Percentiles rank a stretch among this genome's conserved stretches.
These are phyloP conservation scores for Lipomyces yamadae DNA, from an alignment of 805 yeast species.

Conservation along the genomic window DNA sequence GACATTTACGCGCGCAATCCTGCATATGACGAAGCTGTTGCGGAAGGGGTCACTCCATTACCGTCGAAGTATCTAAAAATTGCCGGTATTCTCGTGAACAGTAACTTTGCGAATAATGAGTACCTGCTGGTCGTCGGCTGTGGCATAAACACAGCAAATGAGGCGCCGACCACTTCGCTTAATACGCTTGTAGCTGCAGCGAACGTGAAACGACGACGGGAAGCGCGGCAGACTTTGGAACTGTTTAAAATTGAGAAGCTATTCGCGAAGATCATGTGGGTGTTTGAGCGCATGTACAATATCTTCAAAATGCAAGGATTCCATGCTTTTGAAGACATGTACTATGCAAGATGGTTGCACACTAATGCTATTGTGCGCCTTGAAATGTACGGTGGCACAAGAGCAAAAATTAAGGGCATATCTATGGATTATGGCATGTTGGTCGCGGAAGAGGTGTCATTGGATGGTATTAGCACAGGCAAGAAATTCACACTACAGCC, in stretches of 20 bases:
- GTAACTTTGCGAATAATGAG: slow-evolving; percentile 63
- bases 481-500: slow-evolving; percentile 78
- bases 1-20: slow-evolving; percentile 82
- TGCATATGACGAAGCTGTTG: slow-evolving; percentile 35
- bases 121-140: slow-evolving; percentile 80
- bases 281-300: slow-evolving; percentile 65
- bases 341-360: slow-evolving; percentile 89
- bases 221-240: slow-evolving; percentile 54
- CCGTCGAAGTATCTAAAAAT: slow-evolving; percentile 62
- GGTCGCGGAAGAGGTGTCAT: slow-evolving; percentile 68
- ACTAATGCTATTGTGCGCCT: slow-evolving; percentile 71
- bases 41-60: slow-evolving; percentile 40
- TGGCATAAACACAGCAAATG: slow-evolving; percentile 81
- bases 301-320: slow-evolving; percentile 69
- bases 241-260: slow-evolving; percentile 55
- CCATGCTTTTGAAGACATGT: slow-evolving; percentile 64
- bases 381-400: slow-evolving; percentile 56
- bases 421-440: slow-evolving; percentile 83
- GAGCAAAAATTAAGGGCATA: slow-evolving; percentile 78
- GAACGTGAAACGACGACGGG: slow-evolving; percentile 55
- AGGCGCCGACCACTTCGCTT: slow-evolving; percentile 91
- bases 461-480: slow-evolving; percentile 56
- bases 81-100: slow-evolving; percentile 83
- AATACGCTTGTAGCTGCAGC: slow-evolving; percentile 68
- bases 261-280: slow-evolving; percentile 69